Evolutionary conservation across 2,329 filamentous ascomycete genomes (phyloP), one percentile per base, ranked within the genome.

Genomic region (Botrytis tulipae): DNA sequence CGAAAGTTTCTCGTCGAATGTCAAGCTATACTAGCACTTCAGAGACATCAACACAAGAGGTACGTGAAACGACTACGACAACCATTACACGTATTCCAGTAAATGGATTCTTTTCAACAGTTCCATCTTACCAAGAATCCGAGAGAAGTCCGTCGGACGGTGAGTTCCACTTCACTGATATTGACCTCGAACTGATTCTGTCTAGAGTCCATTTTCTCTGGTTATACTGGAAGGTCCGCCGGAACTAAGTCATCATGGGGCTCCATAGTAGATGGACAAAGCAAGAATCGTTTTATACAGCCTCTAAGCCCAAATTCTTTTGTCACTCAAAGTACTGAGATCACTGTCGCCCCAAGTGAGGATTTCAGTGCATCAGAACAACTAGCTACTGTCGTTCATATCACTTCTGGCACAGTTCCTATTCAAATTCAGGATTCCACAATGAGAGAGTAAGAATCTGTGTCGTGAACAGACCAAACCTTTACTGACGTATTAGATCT

Each of bases 151-250:
- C 73, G 35, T 80, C 78, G 32, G 76, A 79, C 68, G 76, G 79
- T 79, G 71, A 48, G 73, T 66, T 60, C 8, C 18, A 35, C 18
- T 42, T 57, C 25, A 32, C 8, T 51, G 4, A 29, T 42, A 35
- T 72, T 20, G 48, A 51, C 16, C 69, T 20, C 69, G 35, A 73
- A 54, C 77, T 78, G 71, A 77, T 74, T 74, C 71, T 29, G 80
- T 76, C n/a, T 75, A 82, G 86, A 85, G 70, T 86, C 86, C 7
- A 82, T 84, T 4, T 78, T 85, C 46, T 86, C 85, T 0, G 84
- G 82, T 76, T 83, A 83, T 80, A 86, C 85, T 32, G 82, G 83
- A 29, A 78, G 73, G 62, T 78, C 78, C 48, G 80, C 78, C 18
- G 80, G 81, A 25, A 81, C 80, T 20, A 81, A 81, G 12, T 81